Conservation (phyloP, 2,329 filamentous ascomycete species). For the Aureobasidium zeae region DNA sequence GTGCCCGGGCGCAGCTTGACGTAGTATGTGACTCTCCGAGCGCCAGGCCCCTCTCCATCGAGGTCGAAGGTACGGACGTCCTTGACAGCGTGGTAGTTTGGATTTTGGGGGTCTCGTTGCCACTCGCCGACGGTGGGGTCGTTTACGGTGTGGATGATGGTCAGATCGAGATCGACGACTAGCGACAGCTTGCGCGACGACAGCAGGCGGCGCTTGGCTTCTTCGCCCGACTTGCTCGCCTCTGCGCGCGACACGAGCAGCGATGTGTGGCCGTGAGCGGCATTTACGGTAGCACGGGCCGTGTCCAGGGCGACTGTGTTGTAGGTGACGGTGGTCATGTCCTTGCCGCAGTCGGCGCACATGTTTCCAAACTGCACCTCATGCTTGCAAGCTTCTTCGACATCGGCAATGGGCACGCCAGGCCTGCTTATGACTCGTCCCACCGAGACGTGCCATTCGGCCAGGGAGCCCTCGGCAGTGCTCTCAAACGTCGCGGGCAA, state of each 20-base stretch:
- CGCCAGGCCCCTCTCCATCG: slow-evolving; percentile 69
- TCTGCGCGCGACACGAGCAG: slow-evolving; percentile 77
- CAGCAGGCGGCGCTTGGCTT: slow-evolving; percentile 74
- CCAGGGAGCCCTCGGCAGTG: slow-evolving; percentile 69
- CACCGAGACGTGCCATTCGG: slow-evolving; percentile 62
- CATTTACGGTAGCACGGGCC: slow-evolving; percentile 83
- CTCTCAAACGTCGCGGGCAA: slow-evolving; percentile 75
- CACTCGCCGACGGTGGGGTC: slow-evolving; percentile 94
- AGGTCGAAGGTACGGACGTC: slow-evolving; percentile 85
- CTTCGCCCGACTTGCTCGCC: slow-evolving; percentile 72
- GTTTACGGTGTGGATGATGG: slow-evolving; percentile 95
- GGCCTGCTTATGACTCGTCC: slow-evolving; percentile 52
- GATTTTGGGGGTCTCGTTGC: slow-evolving; percentile 79
- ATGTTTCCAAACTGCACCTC: slow-evolving; percentile 84
- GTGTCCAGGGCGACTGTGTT: slow-evolving; percentile 70
- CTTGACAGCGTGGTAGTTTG: slow-evolving; percentile 84
- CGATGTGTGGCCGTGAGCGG: slow-evolving; percentile 83
- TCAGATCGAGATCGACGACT: slow-evolving; percentile 95
- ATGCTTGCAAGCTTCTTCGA: slow-evolving; percentile 87
- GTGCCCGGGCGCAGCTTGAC: slow-evolving; percentile 93
- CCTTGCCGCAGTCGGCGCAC: slow-evolving; percentile 85
- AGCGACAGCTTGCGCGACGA: slow-evolving; percentile 76
- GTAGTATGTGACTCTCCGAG: slow-evolving; percentile 84
- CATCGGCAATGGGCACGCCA: slow-evolving; percentile 53
- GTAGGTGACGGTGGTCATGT: slow-evolving; percentile 87